Conservation (phyloP, 192 early-diverging fungal species). For the Umbelopsis sp. region DNA sequence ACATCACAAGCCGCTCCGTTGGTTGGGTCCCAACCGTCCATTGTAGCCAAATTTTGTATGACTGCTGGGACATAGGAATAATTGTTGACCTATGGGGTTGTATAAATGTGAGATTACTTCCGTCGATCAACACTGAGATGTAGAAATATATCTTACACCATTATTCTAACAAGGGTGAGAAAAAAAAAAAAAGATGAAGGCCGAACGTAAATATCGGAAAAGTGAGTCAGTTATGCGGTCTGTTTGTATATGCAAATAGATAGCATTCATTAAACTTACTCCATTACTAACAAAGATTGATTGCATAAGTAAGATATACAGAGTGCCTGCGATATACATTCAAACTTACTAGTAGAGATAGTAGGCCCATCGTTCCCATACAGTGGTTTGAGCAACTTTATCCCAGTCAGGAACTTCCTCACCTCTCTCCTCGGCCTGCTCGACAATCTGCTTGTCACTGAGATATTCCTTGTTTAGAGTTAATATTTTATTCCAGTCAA, state of each 20-base stretch:
- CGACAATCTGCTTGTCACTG: neutral
- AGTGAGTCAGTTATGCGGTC: too few species aligned
- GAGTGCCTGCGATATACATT: neutral
- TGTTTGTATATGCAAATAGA: neutral
- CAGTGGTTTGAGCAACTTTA: constrained; percentile 24
- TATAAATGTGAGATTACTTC: neutral
- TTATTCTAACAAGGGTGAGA: constrained; percentile 14
- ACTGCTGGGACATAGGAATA: constrained; percentile 27
- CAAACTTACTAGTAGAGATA: constrained; percentile 28
- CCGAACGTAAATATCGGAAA: too few species aligned
- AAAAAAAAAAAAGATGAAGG: neutral
- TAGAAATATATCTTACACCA: constrained; percentile 9
- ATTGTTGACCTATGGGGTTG: constrained; percentile 19
- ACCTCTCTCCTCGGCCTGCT: neutral
- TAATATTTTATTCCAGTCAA: constrained; percentile 19
- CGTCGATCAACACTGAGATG: neutral
- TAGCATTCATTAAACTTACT: constrained; percentile 15
- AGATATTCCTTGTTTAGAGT: constrained; percentile 9
- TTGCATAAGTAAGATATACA: neutral
- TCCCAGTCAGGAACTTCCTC: constrained; percentile 22
- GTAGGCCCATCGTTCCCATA: constrained; percentile 29
- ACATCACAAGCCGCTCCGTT: neutral
- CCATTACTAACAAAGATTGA: constrained; percentile 10
- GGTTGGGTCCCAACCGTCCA: constrained; percentile 8
- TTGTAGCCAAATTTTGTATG: constrained; percentile 17